Evolutionary conservation across 2,329 filamentous ascomycete genomes (phyloP), one percentile per base, ranked within the genome.

Genomic region (Ophiostoma montium): DNA sequence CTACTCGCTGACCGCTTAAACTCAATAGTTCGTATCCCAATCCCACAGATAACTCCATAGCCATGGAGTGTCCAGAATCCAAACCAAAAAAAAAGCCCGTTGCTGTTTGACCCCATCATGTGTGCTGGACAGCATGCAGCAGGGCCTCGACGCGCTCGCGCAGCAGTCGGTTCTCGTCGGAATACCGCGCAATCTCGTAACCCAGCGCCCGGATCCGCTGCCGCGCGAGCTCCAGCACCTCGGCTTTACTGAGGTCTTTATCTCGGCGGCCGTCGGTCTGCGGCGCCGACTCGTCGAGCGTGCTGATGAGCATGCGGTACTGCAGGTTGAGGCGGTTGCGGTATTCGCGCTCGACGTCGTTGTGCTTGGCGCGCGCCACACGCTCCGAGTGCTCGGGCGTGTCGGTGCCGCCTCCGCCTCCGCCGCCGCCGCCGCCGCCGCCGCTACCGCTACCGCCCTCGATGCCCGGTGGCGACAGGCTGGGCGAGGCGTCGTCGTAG

Each of bases 331-430:
- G 65, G 21, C 68, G 61, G 59, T 70, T 69, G 33, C 68, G 66
- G 59, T 71, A 71, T 55, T 70, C 67, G 56, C 70, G 69, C 59
- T 71, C 68, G 9, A 70, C 68, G 46, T 69, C 65, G 57, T 71
- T 71, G 55, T 71, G 68, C 41, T 62, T 64, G 18, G 43, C 43
- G 18, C 43, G 43, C 11, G 43, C 43, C 19, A 33, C 30, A 3
- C 16, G 16, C n/a, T 44, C 42, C 16, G 19, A 23, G 11, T 44
- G 16, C 18, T 44, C 27, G 42, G 42, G 42, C n/a, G 27, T 44
- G n/a, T 33, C 42, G 4, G 30, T 11, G 32, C 5, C 21, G 23
- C 4, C n/a, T n/a, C n/a, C n/a, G n/a, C n/a, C n/a, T n/a, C n/a
- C n/a, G n/a, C n/a, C n/a, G n/a, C n/a, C n/a, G n/a, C n/a, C n/a